A percentile compares a stretch with the other conserved stretches of the same genome.
Evolutionary conservation across 2,329 filamentous ascomycete species (phyloP).

Genomic region (Exophiala sideris): DNA sequence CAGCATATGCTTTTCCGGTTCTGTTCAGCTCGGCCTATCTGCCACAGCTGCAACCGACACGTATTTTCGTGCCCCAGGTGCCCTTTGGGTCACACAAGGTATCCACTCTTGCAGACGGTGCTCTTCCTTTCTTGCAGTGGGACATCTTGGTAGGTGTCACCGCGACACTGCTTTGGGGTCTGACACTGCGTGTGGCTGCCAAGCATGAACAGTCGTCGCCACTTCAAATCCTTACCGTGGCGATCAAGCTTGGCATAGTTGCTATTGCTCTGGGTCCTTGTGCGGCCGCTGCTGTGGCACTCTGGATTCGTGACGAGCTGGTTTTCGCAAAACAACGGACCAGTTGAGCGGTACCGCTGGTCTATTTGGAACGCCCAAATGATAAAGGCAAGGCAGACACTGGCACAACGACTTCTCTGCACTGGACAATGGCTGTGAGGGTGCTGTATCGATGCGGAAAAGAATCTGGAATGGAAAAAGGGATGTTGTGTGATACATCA

Average conservation of each 20-base stretch:
- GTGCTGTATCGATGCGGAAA: too few species aligned
- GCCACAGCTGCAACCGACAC: conserved; percentile 36
- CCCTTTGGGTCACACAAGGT: conserved; percentile 30
- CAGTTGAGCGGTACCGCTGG: too few species aligned
- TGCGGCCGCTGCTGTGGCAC: conserved; percentile 43
- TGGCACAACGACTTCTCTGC: too few species aligned
- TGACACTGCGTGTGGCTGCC: conserved; percentile 35
- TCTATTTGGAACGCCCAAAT: too few species aligned
- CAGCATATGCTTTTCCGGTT: conserved; percentile 36
- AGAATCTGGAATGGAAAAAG: too few species aligned
- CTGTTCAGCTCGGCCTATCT: conserved; percentile 35
- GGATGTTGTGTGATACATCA: too few species aligned
- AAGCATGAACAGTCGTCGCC: conserved; percentile 31
- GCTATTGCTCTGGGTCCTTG: conserved; percentile 42
- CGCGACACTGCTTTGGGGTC: conserved; percentile 46
- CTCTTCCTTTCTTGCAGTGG: conserved; percentile 49
- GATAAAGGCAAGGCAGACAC: too few species aligned
- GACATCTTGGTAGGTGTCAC: conserved; percentile 45
- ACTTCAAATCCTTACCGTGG: conserved; percentile 30
- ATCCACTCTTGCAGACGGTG: conserved; percentile 39
- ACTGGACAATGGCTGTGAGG: too few species aligned
- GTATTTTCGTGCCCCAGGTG: conserved; percentile 41
- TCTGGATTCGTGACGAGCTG: conserved; percentile 52
- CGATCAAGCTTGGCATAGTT: conserved; percentile 37
- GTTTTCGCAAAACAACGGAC: conserved; percentile 27